These are phyloP conservation scores for Vitis rotundifolia DNA, from an alignment of 164 flowering plant species.

Conservation along the genomic window DNA sequence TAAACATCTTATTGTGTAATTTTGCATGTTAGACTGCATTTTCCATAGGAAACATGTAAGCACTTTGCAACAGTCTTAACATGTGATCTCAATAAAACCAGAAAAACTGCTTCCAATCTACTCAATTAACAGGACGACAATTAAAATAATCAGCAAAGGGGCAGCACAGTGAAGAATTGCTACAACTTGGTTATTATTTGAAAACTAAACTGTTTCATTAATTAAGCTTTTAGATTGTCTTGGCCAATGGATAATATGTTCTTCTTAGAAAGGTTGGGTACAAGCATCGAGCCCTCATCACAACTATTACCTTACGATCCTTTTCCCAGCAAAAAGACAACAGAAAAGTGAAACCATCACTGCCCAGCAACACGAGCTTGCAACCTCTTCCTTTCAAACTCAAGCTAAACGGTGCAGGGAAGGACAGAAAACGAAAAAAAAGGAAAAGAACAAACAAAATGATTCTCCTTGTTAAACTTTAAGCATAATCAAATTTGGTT, in stretches of 20 bases:
- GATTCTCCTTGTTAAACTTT: not conserved
- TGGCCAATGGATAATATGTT: not conserved
- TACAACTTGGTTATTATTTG: not conserved
- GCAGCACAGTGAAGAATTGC: not conserved
- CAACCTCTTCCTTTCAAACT: conserved; percentile 77
- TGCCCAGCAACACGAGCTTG: conserved; percentile 48
- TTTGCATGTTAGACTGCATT: too few relatives aligned
- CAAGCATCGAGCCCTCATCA: conserved; percentile 5
- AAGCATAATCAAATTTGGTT: not conserved
- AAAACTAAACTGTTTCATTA: not conserved
- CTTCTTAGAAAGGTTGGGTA: not conserved
- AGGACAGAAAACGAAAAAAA: not conserved
- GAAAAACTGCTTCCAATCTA: not conserved
- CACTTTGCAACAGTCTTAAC: not conserved
- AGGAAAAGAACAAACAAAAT: not conserved
- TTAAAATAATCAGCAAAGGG: not conserved
- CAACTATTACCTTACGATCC: not conserved
- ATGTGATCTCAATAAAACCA: not conserved
- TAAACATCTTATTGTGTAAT: too few relatives aligned
- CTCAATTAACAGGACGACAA: not conserved
- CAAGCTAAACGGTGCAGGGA: conserved; percentile 44
- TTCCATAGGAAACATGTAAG: too few relatives aligned
- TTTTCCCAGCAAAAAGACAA: conserved; percentile 1
- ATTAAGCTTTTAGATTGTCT: not conserved
- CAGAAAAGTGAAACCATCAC: conserved; percentile 20